Conservation (phyloP, 331 rosid genomes). For the Quercus lobata region DNA sequence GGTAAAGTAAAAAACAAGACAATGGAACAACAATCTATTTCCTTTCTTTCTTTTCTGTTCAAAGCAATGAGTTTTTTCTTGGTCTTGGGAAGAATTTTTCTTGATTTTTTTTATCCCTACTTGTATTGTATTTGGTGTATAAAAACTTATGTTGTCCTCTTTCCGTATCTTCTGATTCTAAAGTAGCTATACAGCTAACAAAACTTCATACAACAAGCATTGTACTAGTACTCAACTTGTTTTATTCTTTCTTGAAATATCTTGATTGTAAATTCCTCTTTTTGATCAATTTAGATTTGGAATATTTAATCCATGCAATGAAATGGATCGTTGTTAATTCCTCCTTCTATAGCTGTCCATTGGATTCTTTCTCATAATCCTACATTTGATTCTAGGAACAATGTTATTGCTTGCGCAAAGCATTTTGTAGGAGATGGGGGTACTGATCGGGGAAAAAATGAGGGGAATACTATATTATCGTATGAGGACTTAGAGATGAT, state of each 20-base stretch:
- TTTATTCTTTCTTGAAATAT: not conserved
- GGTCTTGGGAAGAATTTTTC: not conserved
- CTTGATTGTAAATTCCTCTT: conserved; percentile 2
- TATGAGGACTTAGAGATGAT: conserved; percentile 74
- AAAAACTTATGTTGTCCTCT: not conserved
- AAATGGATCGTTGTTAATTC: too few species aligned
- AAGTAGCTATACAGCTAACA: not conserved
- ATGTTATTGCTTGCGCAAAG: conserved; percentile 80
- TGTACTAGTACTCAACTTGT: not conserved
- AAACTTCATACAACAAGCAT: not conserved
- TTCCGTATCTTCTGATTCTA: not conserved
- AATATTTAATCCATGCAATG: too few species aligned
- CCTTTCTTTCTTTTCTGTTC: not conserved
- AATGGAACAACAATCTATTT: not conserved
- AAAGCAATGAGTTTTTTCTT: not conserved
- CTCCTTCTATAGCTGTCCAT: not conserved
- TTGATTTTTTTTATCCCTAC: not conserved
- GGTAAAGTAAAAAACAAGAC: not conserved
- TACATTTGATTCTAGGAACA: conserved; percentile 49
- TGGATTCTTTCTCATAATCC: conserved; percentile 8
- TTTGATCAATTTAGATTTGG: too few species aligned
- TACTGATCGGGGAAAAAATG: conserved; percentile 68
- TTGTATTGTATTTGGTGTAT: not conserved
- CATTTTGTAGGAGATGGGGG: conserved; percentile 99
- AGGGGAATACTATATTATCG: conserved; percentile 57